Evolutionary conservation across 2,329 filamentous ascomycete species (phyloP).

Genomic region (Hymenoscyphus repandus): DNA sequence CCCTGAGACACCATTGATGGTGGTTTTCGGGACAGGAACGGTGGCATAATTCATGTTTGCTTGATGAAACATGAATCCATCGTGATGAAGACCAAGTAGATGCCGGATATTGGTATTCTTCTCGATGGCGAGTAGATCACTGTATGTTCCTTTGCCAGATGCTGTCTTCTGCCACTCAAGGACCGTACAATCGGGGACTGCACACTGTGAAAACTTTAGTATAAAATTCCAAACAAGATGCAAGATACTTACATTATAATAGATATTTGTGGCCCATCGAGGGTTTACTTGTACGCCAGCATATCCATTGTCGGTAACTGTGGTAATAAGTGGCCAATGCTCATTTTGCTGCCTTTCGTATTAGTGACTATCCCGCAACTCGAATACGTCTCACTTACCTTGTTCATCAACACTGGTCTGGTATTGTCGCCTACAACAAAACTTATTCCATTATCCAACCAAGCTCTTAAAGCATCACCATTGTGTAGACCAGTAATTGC

Average conservation of each 20-base stretch:
- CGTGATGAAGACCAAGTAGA: constrained; percentile 44
- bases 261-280: constrained; percentile 57
- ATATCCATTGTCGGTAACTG: constrained; percentile 45
- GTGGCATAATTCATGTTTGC: constrained; percentile 52
- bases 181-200: constrained; percentile 49
- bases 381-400: constrained; percentile 44
- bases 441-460: constrained; percentile 53
- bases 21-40: constrained; percentile 30
- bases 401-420: constrained; percentile 47
- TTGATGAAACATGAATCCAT: constrained; percentile 47
- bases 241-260: constrained; percentile 49
- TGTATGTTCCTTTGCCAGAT: constrained; percentile 47
- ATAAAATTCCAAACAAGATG: neutral
- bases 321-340: constrained; percentile 52
- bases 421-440: constrained; percentile 62
- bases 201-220: constrained; percentile 41
- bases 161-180: constrained; percentile 58
- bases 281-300: constrained; percentile 52
- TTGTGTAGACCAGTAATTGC: constrained; percentile 61
- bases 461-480: constrained; percentile 55
- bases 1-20: constrained; percentile 23
- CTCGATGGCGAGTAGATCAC: constrained; percentile 45
- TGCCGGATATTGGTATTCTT: constrained; percentile 49
- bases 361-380: constrained; percentile 34
- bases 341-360: constrained; percentile 18